Evolutionary conservation across 1,139 yeast species (phyloP).

Genomic region (Pichia sp.): DNA sequence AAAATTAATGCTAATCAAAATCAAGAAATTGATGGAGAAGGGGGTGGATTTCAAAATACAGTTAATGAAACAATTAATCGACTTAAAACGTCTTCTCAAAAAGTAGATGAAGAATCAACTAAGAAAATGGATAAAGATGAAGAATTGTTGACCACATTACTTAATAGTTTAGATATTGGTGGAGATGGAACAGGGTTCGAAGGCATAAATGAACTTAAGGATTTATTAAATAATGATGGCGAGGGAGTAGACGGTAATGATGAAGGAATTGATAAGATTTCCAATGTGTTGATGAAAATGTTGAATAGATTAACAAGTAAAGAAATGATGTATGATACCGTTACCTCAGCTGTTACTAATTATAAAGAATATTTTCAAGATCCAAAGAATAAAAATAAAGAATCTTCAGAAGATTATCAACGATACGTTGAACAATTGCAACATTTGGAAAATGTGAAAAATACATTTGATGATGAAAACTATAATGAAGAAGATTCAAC

Average conservation of each 20-base stretch:
- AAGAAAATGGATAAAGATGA: conserved; percentile 41
- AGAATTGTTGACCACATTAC: conserved; percentile 52
- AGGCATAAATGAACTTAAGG: conserved; percentile 12
- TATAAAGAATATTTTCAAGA: conserved; percentile 58
- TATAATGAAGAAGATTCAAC: conserved; percentile 48
- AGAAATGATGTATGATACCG: conserved; percentile 82
- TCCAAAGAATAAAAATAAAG: conserved; percentile 33
- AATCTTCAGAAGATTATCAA: conserved; percentile 29
- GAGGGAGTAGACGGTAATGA: conserved; percentile 33
- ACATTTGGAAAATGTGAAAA: conserved; percentile 47
- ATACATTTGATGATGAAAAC: conserved; percentile 49
- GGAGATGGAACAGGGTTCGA: conserved; percentile 9
- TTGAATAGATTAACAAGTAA: conserved; percentile 80
- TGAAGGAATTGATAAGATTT: conserved; percentile 48
- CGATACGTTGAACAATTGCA: conserved; percentile 52
- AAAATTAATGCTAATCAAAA: conserved; percentile 8
- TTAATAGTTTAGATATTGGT: conserved; percentile 36
- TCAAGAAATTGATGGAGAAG: conserved; percentile 17
- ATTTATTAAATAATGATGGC: conserved; percentile 27
- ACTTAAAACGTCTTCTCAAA: conserved; percentile 60
- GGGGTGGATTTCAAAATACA: conserved; percentile 63
- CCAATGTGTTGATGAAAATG: conserved; percentile 68
- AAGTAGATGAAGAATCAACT: conserved; percentile 53
- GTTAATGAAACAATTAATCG: conserved; percentile 79
- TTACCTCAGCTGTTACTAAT: conserved; percentile 70